phyloP scores from a whole-genome alignment of 306 rosid genomes.

The Quercus variabilis region DNA sequence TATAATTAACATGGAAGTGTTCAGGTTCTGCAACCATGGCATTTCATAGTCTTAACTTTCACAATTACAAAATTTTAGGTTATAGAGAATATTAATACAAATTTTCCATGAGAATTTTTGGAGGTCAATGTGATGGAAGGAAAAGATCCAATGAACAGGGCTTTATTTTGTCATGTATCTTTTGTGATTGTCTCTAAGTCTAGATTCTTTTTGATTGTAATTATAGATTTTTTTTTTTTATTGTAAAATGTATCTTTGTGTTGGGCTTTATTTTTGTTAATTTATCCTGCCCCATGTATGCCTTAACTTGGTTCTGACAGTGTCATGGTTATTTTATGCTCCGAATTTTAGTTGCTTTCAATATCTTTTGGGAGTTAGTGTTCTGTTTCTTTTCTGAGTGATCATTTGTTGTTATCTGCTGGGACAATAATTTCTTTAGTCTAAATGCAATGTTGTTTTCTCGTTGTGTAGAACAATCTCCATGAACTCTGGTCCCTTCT shows the following conservation, averaged over 20 bases:
- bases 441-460: neutral
- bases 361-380: neutral
- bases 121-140: neutral
- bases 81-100: neutral
- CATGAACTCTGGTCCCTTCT: constrained; percentile 98
- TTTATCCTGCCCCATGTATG: too few species aligned
- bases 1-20: too few species aligned
- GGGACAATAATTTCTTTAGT: neutral
- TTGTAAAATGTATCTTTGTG: too few species aligned
- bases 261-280: too few species aligned
- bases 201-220: too few species aligned
- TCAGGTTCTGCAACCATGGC: too few species aligned
- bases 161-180: neutral
- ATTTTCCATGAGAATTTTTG: neutral
- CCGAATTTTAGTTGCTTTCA: neutral
- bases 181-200: neutral
- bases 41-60: too few species aligned
- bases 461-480: constrained; percentile 75
- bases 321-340: too few species aligned
- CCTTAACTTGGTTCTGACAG: too few species aligned
- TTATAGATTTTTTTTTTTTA: too few species aligned
- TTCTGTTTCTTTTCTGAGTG: neutral
- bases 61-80: neutral
- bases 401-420: neutral
- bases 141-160: neutral